These are phyloP conservation scores for Hypoxylon sp. DNA, from an alignment of 2,329 filamentous ascomycete species.

Conservation along the genomic window DNA sequence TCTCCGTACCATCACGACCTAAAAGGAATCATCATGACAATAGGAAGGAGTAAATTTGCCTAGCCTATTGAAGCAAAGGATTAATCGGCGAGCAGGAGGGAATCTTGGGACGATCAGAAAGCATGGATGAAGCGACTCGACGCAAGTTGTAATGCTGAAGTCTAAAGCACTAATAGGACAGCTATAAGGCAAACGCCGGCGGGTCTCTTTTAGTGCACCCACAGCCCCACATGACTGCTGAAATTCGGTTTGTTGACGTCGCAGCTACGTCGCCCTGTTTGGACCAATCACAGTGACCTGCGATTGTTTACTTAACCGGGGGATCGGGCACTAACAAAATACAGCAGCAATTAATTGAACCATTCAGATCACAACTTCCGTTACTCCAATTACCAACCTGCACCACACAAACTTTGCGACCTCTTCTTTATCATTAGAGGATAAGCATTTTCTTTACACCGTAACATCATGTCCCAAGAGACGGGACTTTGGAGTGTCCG, in stretches of 20 bases:
- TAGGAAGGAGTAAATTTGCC: not conserved
- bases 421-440: conserved; percentile 22
- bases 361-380: conserved; percentile 22
- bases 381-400: conserved; percentile 43
- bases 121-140: not conserved
- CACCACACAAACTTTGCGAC: conserved; percentile 23
- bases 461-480: conserved; percentile 83
- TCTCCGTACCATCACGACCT: conserved; percentile 49
- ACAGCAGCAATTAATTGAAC: conserved; percentile 13
- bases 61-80: conserved; percentile 13
- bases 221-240: conserved; percentile 18
- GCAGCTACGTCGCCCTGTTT: not conserved
- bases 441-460: conserved; percentile 17
- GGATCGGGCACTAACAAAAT: conserved; percentile 32
- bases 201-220: conserved; percentile 11
- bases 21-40: conserved; percentile 25
- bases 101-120: not conserved
- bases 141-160: not conserved
- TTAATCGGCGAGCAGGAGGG: not conserved
- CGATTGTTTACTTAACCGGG: conserved; percentile 53
- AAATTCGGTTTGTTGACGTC: conserved; percentile 45
- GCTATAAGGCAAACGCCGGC: not conserved
- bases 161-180: not conserved
- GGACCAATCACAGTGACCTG: conserved; percentile 44
- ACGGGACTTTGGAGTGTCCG: conserved; percentile 91